Conservation (phyloP, 2,329 filamentous ascomycete species). For the Aaosphaeria pasadenensis region DNA sequence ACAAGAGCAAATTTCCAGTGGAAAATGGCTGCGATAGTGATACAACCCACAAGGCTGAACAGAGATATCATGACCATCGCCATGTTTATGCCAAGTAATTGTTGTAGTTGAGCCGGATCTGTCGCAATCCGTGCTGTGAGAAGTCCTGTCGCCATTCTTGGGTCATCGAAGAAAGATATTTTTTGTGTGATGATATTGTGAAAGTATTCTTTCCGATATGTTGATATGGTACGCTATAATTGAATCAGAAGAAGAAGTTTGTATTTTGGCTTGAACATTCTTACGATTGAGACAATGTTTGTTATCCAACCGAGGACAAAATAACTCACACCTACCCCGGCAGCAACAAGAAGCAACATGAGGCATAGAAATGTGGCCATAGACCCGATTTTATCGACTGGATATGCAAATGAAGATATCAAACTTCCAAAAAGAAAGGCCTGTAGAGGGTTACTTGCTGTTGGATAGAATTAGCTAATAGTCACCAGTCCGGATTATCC, state of each 20-base stretch:
- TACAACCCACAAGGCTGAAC: constrained; percentile 60
- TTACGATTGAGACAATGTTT: constrained; percentile 41
- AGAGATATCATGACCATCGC: constrained; percentile 56
- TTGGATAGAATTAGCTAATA: neutral
- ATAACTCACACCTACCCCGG: constrained; percentile 41
- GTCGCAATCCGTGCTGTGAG: constrained; percentile 53
- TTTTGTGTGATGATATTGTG: constrained; percentile 54
- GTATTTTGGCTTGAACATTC: constrained; percentile 28
- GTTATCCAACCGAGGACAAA: constrained; percentile 40
- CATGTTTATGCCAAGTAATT: constrained; percentile 60
- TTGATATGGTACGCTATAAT: constrained; percentile 5
- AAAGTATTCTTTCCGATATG: constrained; percentile 56
- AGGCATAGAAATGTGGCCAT: constrained; percentile 17
- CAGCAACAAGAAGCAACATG: constrained; percentile 51
- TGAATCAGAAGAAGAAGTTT: constrained; percentile 17
- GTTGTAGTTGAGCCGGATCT: constrained; percentile 58
- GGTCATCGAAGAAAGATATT: constrained; percentile 56
- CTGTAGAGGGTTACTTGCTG: constrained; percentile 3
- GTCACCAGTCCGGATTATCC: neutral
- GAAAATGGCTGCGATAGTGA: constrained; percentile 64
- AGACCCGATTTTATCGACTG: constrained; percentile 1
- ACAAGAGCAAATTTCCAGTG: constrained; percentile 74
- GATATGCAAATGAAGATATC: constrained; percentile 3
- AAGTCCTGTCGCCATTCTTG: constrained; percentile 56
- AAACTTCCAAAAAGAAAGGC: constrained; percentile 2